Evolutionary conservation across 2,329 filamentous ascomycete genomes (phyloP), one percentile per base, ranked within the genome.

Genomic region (Sporothrix luriei): DNA sequence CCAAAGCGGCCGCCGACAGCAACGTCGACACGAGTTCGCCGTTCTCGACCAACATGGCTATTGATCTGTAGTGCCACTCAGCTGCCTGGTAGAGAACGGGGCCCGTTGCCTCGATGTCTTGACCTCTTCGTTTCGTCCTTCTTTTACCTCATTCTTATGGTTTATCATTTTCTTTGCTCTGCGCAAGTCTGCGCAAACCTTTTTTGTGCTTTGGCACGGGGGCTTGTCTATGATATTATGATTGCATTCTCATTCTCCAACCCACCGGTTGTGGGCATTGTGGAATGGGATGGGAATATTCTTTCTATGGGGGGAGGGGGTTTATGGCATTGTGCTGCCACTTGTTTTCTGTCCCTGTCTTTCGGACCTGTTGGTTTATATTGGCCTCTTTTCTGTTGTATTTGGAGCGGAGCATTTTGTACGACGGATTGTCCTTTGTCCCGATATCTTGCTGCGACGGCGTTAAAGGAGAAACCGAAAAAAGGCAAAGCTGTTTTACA

Each of bases 21-120:
- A n/a, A 46, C 26, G 68, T 48, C 69, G 51, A 57, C 49, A 54
- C 46, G 13, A 69, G 49, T 33, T 62, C 69, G 2, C 38, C 72
- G 4, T 72, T 74, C 21, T 70, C 72, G 1, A 49, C 70, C 48
- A 70, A 69, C 57, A 75, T 74, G 73, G 73, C 69, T 1, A 69
- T 74, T 9, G 70, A 72, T 48, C 16, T 73, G 64, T 57, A 52
- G 48, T 16, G 49, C 10, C 16, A 19, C 7, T 13, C n/a, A 13
- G 13, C 52, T 7, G n/a, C n/a, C 19, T 66, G 33, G 29, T 59
- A 33, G n/a, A 24, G 16, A 43, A 7, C 33, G 2, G 16, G 48
- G 19, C 48, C 2, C 46, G 46, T 19, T 48, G 46, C 16, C 21
- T 48, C 38, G 5, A 40, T n/a, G n/a, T n/a, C 38, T 68, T 33